A percentile compares a stretch with the other conserved stretches of the same genome.
These are phyloP conservation scores for Austropuccinia psidii DNA, from an alignment of 1,284 basidiomycete genomes.

Conservation along the genomic window DNA sequence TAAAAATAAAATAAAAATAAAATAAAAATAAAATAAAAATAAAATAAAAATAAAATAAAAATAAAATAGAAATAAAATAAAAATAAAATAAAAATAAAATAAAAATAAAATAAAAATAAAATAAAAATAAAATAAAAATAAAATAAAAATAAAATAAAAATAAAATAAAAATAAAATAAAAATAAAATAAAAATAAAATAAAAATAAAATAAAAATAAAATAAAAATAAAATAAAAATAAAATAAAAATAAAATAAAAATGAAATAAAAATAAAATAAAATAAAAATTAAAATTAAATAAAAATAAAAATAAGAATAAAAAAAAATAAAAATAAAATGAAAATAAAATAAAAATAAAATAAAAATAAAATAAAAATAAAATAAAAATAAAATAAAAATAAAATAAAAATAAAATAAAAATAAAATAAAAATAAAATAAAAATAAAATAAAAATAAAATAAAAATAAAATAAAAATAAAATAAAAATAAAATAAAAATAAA, in stretches of 20 bases:
- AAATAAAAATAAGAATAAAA: neutral
- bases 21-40: neutral
- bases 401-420: neutral
- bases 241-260: neutral
- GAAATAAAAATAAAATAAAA: neutral
- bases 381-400: neutral
- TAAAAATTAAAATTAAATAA: neutral
- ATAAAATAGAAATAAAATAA: neutral
- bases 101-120: neutral
- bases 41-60: neutral
- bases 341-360: neutral
- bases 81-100: neutral
- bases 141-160: neutral
- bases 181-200: neutral
- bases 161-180: neutral
- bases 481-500: neutral
- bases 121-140: neutral
- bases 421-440: neutral
- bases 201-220: neutral
- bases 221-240: neutral
- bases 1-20: slow-evolving; percentile 2
- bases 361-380: neutral
- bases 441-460: neutral
- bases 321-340: neutral
- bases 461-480: neutral